phyloP scores from a whole-genome alignment of 805 yeast genomes.

The Candida boidinii region DNA sequence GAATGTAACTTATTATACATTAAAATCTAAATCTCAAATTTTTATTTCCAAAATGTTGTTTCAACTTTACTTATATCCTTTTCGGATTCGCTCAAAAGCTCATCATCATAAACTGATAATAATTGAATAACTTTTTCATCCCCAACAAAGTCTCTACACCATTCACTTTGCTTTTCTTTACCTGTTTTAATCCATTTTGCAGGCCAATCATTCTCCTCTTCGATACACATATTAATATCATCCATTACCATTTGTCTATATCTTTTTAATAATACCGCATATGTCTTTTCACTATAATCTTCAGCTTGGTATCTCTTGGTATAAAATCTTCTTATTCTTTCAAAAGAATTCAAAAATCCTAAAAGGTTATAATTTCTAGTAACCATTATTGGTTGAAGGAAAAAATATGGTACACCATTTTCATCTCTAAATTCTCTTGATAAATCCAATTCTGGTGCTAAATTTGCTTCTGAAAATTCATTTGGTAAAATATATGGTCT shows the following conservation, averaged over 20 bases:
- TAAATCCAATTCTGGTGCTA: constrained; percentile 56
- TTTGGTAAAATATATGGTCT: constrained; percentile 55
- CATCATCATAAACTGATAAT: constrained; percentile 38
- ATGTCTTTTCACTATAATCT: constrained; percentile 46
- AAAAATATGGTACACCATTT: constrained; percentile 45
- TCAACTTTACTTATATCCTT: too few species aligned
- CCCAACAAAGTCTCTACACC: constrained; percentile 68
- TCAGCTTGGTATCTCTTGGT: constrained; percentile 66
- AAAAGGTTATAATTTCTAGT: constrained; percentile 68
- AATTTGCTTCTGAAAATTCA: constrained; percentile 42
- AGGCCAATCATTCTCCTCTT: constrained; percentile 87
- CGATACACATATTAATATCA: constrained; percentile 34
- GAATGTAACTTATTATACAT: too few species aligned
- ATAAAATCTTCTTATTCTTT: constrained; percentile 70
- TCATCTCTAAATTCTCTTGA: constrained; percentile 16
- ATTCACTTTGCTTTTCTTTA: constrained; percentile 67
- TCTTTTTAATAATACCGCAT: constrained; percentile 34
- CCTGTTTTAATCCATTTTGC: constrained; percentile 73
- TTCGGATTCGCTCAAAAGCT: constrained; percentile 16
- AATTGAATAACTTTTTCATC: constrained; percentile 59
- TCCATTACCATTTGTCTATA: constrained; percentile 43
- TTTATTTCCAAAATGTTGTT: too few species aligned
- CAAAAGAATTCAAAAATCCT: constrained; percentile 74
- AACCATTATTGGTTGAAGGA: constrained; percentile 72
- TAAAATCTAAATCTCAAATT: too few species aligned